Evolutionary conservation across 2,329 filamentous ascomycete species (phyloP), one percentile per base, ranked within the genome.

Genomic region (Colletotrichum australisinense): DNA sequence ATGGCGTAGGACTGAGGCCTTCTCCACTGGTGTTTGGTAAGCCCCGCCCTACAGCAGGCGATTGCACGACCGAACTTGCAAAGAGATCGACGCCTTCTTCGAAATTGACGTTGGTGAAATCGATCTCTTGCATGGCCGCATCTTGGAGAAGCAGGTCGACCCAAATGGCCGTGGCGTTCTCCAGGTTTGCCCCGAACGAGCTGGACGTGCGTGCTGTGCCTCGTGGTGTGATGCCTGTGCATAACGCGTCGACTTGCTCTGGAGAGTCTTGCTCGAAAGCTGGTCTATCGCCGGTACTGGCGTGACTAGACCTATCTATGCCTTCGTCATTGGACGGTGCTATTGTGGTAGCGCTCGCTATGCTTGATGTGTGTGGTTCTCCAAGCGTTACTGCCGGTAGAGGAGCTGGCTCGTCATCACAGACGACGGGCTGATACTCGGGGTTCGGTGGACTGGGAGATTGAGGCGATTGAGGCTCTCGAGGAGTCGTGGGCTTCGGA

Each of bases 91-190:
- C 24, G 2, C 24, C 55, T 24, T 69, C 26, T 3, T 68, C 59
- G 19, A 56, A 28, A 3, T 64, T 42, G 56, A 63, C 24, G 3
- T 30, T 60, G 3, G 72, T 28, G n/a, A 60, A 69, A 6, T 69
- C 53, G 14, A 69, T n/a, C 5, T 74, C 59, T n/a, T 68, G 63
- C 24, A 74, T 49, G 0, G 72, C 59, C 12, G 64, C 69, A 28
- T 72, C 64, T 14, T 63, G 68, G 6, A 74, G 59, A 19, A 74
- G 53, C 1, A 74, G 16, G n/a, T 74, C 72, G 22, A 71, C 68
- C 72, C 72, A 74, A 58, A 74, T 57, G 26, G 72, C 63, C 3
- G 68, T 67, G 24, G 72, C 72, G 9, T 71, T 74, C 1, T 74
- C 72, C 4, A 74, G 16, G 42, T 71, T 74, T 2, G 59, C 52